Evolutionary conservation across 208 protist genomes (phyloP), one percentile per base, ranked within the genome.

Genomic region (Sergeia podlipaevii): DNA sequence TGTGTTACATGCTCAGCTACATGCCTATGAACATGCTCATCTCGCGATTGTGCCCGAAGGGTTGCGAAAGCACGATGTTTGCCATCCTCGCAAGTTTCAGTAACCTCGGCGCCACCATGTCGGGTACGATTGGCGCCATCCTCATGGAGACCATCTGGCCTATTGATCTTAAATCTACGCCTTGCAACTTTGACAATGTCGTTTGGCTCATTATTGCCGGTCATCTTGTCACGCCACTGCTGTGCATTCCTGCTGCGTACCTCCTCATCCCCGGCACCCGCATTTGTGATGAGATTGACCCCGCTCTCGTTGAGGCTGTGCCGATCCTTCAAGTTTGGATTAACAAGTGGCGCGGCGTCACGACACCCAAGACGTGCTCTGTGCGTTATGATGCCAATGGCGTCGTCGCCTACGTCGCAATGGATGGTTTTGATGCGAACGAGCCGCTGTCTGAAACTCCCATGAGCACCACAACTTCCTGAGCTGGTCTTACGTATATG

Each of bases 21-120:
- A 88, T 93, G 80, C 74, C 89, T 6, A 36, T 66, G 34, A 62
- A 83, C 2, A 61, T 95, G 23, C 73, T 93, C 10, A 69, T 90
- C 32, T 78, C 83, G 1, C 79, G 81, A 24, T 52, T 93, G 10
- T 91, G 82, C 58, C 85, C 83, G 2, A 60, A 61, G 13, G 83
- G 76, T 6, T 75, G 74, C 41, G 84, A 92, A 63, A 76, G 65
- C 32, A 89, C 77, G 43, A 63, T 90, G 36, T 89, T 75, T 41
- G 78, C 82, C 1, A 33, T 92, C 8, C 62, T 81, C 15, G 73
- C 85, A 15, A 78, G 78, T 23, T 80, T 74, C 43, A 50, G 74
- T n/a, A 89, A 91, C 67, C 53, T 92, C 36, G 84, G 81, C 5
- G 37, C 29, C 44, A 55, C 57, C 18, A 71, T 81, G 37, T 33